Base-by-base conservation (phyloP, 2,329 filamentous ascomycete genomes). In the Shiraia bambusicola region DNA sequence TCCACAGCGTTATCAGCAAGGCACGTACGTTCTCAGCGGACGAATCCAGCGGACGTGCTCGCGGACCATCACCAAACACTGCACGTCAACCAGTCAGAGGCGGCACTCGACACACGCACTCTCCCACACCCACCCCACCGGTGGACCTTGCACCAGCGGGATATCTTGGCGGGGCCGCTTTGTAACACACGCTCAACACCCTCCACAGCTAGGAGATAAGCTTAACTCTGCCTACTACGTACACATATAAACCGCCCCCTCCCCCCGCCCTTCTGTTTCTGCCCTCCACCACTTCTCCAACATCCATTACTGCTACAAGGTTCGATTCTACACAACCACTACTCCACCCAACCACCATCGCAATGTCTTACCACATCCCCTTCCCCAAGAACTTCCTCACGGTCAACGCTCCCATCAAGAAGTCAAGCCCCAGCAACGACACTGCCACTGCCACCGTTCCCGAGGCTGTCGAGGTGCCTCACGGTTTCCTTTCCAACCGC, bases 351-450 rank as follows among this genome's bases (percentile, higher is more conserved):
- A 33, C 33, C 28, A 48, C 40, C 33, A 33, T 50, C 58, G 56
- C 57, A 56, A 67, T 66, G 63, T 61, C 63, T 61, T 63, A 56
- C 62, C 63, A 67, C 62, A 67, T 67, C 45, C 62, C 64, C 38
- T 66, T 67, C 57, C 64, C 64, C 19, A 50, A 45, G 35, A 54
- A 44, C 56, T 67, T 65, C 51, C 60, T 67, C 54, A 52, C 63
- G 38, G 58, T 67, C 58, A 67, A 67, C 56, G 57, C 59, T 41
- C 59, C 57, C 40, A n/a, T 50, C 52, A 59, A 63, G 41, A 53
- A 58, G 45, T 28, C 50, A 11, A 24, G 28, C 25, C 28, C 31
- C 28, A 15, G 31, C 28, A 25, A 19, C 26, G 19, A 42, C 31
- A 35, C 34, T 40, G 29, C 41, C 42, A 40, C 53, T 49, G 34